phyloP scores from a whole-genome alignment of 371 early-diverging fungal genomes.

The Batkoa obscura region DNA sequence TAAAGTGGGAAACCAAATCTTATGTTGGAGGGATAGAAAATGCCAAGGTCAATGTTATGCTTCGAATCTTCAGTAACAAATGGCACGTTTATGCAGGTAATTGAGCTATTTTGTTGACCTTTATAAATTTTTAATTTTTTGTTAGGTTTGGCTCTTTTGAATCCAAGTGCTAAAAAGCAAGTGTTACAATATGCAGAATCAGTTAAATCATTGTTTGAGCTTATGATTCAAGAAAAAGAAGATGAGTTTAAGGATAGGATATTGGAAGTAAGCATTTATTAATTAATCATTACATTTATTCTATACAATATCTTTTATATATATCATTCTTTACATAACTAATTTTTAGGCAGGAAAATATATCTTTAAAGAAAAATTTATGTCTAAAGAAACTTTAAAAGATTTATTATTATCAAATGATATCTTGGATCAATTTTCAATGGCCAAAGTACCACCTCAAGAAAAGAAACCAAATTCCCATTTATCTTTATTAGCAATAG shows the following conservation, averaged over 20 bases:
- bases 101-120: no score
- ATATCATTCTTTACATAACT: no score
- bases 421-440: conserved; percentile 69
- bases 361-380: conserved; percentile 59
- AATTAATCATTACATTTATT: not conserved
- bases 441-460: conserved; percentile 60
- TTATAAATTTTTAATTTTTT: conserved; percentile 1
- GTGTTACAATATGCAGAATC: conserved; percentile 72
- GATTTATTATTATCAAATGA: conserved; percentile 58
- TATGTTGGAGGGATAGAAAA: conserved; percentile 88
- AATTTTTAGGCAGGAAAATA: conserved; percentile 43
- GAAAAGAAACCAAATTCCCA: conserved; percentile 74
- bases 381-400: conserved; percentile 9
- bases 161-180: conserved; percentile 71
- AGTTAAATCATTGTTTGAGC: conserved; percentile 71
- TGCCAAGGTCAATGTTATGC: conserved; percentile 77
- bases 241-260: conserved; percentile 57
- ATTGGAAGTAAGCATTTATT: conserved; percentile 17
- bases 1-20: conserved; percentile 65
- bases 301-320: no score
- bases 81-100: conserved; percentile 93
- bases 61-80: conserved; percentile 83
- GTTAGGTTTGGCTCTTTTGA: conserved; percentile 73
- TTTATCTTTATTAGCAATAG: conserved; percentile 78
- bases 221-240: conserved; percentile 79